Conservation (phyloP, 768 basidiomycete species). For the Rhizopogon vesiculosus region DNA sequence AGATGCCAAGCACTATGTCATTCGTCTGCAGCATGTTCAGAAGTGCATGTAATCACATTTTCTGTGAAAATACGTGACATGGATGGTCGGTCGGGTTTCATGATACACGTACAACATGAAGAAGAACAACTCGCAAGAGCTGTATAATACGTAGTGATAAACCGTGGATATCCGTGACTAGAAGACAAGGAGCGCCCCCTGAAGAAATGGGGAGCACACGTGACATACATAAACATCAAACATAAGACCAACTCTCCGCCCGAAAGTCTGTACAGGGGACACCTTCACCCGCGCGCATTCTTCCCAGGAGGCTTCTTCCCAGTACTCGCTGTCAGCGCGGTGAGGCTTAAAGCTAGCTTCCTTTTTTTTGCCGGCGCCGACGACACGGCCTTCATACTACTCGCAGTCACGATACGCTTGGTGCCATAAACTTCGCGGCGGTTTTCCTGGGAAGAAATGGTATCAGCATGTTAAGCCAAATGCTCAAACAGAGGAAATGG, state of each 20-base stretch:
- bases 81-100: neutral
- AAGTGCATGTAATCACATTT: too few species aligned
- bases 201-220: neutral
- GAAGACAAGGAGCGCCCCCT: neutral
- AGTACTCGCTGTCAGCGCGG: neutral
- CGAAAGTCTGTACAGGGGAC: neutral
- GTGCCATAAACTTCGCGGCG: conserved; percentile 31
- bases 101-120: neutral
- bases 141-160: neutral
- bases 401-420: conserved; percentile 18
- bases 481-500: conserved; percentile 1
- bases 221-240: neutral
- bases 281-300: neutral
- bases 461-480: neutral
- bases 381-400: conserved; percentile 4
- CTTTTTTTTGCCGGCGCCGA: conserved; percentile 17
- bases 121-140: neutral
- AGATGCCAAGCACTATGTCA: too few species aligned
- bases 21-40: too few species aligned
- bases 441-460: conserved; percentile 30
- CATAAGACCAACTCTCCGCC: neutral
- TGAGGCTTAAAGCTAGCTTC: conserved; percentile 5
- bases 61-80: too few species aligned
- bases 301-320: neutral
- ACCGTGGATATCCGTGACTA: neutral